Conservation (phyloP, 495 filamentous ascomycete species). For the Xylaria intraflava region DNA sequence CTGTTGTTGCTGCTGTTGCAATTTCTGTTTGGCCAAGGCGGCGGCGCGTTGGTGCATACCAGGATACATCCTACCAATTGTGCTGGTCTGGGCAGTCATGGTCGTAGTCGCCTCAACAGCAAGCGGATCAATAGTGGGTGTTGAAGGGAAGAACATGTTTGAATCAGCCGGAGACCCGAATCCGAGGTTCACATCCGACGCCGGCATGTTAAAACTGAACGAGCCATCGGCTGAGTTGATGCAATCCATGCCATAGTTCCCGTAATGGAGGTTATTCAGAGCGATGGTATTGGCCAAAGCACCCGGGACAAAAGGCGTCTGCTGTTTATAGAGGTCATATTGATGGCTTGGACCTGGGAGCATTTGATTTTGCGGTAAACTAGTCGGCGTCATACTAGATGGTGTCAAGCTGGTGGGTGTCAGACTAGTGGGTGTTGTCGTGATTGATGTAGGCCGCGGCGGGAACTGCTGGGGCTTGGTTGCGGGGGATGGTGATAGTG, state of each 20-base stretch:
- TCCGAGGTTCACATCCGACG: constrained; percentile 58
- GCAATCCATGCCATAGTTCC: constrained; percentile 47
- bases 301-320: constrained; percentile 78
- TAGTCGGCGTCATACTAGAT: not conserved
- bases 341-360: constrained; percentile 81
- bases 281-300: constrained; percentile 64
- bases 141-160: constrained; percentile 46
- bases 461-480: constrained; percentile 31
- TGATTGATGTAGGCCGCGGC: constrained; percentile 23
- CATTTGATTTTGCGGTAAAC: constrained; percentile 41
- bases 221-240: constrained; percentile 41
- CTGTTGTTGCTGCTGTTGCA: not conserved
- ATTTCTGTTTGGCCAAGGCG: constrained; percentile 57
- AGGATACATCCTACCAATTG: constrained; percentile 68
- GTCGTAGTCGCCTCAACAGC: constrained; percentile 47
- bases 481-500: constrained; percentile 36
- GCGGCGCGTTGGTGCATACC: constrained; percentile 83
- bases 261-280: constrained; percentile 51
- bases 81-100: constrained; percentile 45
- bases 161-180: constrained; percentile 48
- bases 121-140: constrained; percentile 60
- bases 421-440: constrained; percentile 18
- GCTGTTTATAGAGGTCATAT: constrained; percentile 86
- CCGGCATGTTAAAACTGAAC: constrained; percentile 49
- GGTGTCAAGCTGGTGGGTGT: not conserved